Base-by-base conservation (phyloP, 495 filamentous ascomycete genomes). In the Xylaria curta region DNA sequence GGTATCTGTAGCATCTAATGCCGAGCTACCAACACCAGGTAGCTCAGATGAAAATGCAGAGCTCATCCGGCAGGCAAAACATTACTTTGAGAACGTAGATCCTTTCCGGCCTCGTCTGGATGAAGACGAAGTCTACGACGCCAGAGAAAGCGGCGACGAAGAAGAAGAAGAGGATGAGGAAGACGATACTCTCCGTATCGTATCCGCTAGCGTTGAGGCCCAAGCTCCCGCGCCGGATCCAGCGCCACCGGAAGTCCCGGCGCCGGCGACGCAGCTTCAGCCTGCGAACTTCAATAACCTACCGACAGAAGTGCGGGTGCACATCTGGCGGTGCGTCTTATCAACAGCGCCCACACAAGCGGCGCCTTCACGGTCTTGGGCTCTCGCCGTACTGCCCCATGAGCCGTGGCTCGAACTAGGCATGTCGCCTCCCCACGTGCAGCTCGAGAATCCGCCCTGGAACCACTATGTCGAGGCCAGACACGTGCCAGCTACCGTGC, bases 391-490 rank as follows among this genome's bases (percentile, higher is more conserved):
- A 26, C 64, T 67, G 38, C 70, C 70, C 0, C 33, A 2, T 4
- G 17, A 31, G 31, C 70, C 70, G 17, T 72, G 65, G 63, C 70
- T 72, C 51, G 44, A 67, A 12, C 64, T 72, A 1, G 64, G 70
- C 64, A 24, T 54, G 24, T 21, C 65, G 44, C 70, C 70, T 26
- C 64, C 70, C 15, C 40, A 68, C 44, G 56, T 71, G 47, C 59
- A 36, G 46, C 53, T 68, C 21, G 70, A 61, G 26, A 72, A 72
- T 42, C 64, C 56, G 49, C 70, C 70, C 42, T 72, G 70, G 70
- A 4, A 24, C 56, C 54, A 62, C 64, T 72, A 72, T 36, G 70
- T 72, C 56, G 44, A 54, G 9, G 26, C 28, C 4, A 19, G 70
- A 19, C 70, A 72, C 26, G 49, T 72, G 33, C 70, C 70, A 0